Base-by-base conservation (phyloP, 768 basidiomycete species). In the Xanthoconium purpureum region DNA sequence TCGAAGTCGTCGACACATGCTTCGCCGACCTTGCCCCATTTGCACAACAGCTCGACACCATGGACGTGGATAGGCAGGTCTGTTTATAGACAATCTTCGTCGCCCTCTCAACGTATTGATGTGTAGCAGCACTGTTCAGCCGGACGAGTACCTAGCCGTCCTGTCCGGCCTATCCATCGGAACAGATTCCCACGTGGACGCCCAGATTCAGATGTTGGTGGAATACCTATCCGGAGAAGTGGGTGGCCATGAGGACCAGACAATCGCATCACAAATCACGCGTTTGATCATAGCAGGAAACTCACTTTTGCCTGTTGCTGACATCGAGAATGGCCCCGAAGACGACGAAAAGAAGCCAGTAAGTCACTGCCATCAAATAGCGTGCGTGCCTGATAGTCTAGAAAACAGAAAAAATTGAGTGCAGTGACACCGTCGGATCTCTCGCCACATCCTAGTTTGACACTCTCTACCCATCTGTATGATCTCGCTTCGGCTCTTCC, bases 221-320 rank as follows among this genome's bases (percentile, higher is more conserved):
- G 97, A 99, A 71, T 97, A 90, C 73, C 74, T 99, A 38, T 79
- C 83, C 1, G 93, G 93, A 2, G 96, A 98, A 74, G 78, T 75
- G 28, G 92, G 91, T n/a, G 84, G 84, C 1, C 66, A 73, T 0
- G 77, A 82, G 55, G 89, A 92, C 55, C 86, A 86, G 66, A 64
- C 76, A 10, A 76, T 80, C 12, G 83, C 89, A 7, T 76, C 86
- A 3, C 84, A 83, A 58, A 88, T 98, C 65, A 88, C 92, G 8
- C 81, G 94, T 14, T 75, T 99, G 14, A 84, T 99, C 38, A 79
- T 99, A 38, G 91, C 91, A 3, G 97, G 97, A 6, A 91, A 98
- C 71, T 94, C 94, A 3, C 70, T 98, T 8, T 82, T 82, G 13
- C 79, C 86, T 0, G 70, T 81, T 5, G 59, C 67, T 72, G 50